Base-by-base conservation (phyloP, 192 early-diverging fungal genomes). In the Coemansia sp. region DNA sequence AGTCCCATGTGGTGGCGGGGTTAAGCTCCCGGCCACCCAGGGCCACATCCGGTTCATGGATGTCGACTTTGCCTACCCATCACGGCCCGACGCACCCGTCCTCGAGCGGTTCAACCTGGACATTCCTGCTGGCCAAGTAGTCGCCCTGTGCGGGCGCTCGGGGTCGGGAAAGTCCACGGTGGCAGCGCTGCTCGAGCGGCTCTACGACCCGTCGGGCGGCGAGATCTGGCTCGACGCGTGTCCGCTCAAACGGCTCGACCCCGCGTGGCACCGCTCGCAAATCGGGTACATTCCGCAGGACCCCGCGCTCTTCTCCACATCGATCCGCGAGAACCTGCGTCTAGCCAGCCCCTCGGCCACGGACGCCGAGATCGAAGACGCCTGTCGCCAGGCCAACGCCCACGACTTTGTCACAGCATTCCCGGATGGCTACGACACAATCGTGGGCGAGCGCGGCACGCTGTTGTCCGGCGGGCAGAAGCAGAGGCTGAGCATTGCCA, bases 231-330 rank as follows among this genome's bases (percentile, higher is more conserved):
- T 93, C 21, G 92, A 93, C 68, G 87, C 89, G 18, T 71, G 74
- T 3, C 85, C 85, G 11, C 69, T 93, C 4, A 77, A 65, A 5
- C 69, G 78, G 8, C 77, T 92, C 54, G 88, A 93, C 72, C 75
- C 86, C 5, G 64, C 79, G 45, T 89, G 86, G 79, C 72, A 88
- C n/a, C 87, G 92, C 23, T 66, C 79, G 53, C 86, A 87, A 42
- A 89, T 93, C 68, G 91, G 91, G 18, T 87, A 85, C 58, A 89
- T 93, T 37, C 87, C 87, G 32, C 92, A 93, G 67, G 92, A 94
- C 54, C 93, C 92, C 3, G 89, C 88, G 4, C 70, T 95, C 12
- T 94, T 95, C 77, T 88, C 90, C n/a, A 87, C 87, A 2, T 87
- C 88, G 9, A 89, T 94, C 72, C 62, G 76, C 44, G 90, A 94